Conservation (phyloP, 2,329 filamentous ascomycete genomes). For the Alternaria solani region DNA sequence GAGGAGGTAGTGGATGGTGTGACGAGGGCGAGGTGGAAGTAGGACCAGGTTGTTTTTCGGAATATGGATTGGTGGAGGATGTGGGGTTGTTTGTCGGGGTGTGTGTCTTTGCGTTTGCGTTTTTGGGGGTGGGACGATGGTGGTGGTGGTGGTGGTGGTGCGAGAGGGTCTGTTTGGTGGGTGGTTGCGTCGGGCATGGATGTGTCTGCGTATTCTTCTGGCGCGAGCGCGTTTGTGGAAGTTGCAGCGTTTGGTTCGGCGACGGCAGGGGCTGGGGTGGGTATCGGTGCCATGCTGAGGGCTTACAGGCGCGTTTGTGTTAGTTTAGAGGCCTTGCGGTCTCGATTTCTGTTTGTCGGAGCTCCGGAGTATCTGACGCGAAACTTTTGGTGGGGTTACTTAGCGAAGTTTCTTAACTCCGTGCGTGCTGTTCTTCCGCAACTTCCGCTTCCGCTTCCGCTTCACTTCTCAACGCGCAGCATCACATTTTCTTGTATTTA, state of each 20-base stretch:
- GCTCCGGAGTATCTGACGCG: constrained; percentile 14
- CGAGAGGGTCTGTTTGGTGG: too few relatives aligned
- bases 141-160: background rate
- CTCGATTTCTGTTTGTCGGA: background rate
- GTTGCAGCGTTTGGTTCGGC: background rate
- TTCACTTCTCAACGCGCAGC: background rate
- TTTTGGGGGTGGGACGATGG: constrained; percentile 6
- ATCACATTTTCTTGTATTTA: background rate
- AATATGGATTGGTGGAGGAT: constrained; percentile 50
- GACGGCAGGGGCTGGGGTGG: background rate
- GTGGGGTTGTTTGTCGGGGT: constrained; percentile 16
- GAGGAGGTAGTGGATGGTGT: constrained; percentile 18
- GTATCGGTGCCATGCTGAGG: background rate
- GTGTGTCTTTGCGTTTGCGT: constrained; percentile 21
- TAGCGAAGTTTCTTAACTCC: constrained; percentile 31
- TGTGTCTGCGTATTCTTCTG: background rate
- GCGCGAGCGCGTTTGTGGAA: background rate
- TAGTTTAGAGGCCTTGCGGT: too few relatives aligned
- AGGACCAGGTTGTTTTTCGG: constrained; percentile 50
- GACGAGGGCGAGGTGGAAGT: constrained; percentile 53
- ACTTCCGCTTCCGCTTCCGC: too few relatives aligned
- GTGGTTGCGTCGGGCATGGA: background rate
- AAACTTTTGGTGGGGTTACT: constrained; percentile 34
- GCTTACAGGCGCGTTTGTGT: background rate
- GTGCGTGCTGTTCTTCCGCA: background rate